phyloP scores from a whole-genome alignment of 1,284 basidiomycete genomes.

The Irpex lacteus region DNA sequence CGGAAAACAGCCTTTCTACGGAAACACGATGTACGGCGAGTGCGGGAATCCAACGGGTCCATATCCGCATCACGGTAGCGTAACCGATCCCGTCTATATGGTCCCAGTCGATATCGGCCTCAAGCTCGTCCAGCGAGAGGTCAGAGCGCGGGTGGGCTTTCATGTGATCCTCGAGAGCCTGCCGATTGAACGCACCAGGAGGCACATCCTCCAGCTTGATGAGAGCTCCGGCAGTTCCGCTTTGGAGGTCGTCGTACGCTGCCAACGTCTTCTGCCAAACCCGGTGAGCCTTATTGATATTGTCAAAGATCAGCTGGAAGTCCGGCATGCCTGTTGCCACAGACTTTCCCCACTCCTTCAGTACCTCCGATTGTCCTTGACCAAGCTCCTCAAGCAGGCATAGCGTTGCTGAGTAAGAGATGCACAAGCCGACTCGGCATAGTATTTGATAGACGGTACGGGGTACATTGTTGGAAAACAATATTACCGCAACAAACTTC shows the following conservation, averaged over 20 bases:
- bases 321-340: neutral
- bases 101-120: constrained; percentile 1
- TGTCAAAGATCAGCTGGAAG: constrained; percentile 6
- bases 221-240: constrained; percentile 8
- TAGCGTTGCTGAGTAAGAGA: neutral
- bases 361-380: neutral
- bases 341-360: neutral
- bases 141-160: neutral
- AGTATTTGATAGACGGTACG: neutral
- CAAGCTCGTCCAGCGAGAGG: constrained; percentile 3
- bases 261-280: neutral
- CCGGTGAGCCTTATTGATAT: constrained; percentile 1
- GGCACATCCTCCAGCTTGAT: constrained; percentile 11
- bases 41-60: neutral
- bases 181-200: constrained; percentile 1
- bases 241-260: neutral
- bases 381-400: neutral
- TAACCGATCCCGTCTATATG: neutral
- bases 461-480: neutral
- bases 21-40: neutral
- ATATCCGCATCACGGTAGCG: neutral
- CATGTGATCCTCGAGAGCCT: neutral
- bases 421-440: neutral
- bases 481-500: neutral
- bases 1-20: neutral